Conservation (phyloP, 768 basidiomycete genomes). For the Tremella yokohamensis region DNA sequence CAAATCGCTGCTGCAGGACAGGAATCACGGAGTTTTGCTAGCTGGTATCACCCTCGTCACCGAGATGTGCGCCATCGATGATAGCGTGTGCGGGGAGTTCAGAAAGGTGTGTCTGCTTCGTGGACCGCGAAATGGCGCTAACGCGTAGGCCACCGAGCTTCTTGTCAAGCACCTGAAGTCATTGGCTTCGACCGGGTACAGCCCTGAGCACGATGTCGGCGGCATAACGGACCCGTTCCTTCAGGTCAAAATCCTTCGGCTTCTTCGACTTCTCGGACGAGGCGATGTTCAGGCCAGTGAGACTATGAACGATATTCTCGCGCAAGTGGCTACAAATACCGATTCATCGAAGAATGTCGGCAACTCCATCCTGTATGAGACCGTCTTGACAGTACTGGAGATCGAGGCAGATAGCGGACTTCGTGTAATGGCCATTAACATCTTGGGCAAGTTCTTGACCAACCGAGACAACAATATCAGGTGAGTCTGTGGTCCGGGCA, state of each 20-base stretch:
- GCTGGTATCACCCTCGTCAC: constrained; percentile 91
- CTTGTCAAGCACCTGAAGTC: constrained; percentile 94
- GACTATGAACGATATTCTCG: constrained; percentile 96
- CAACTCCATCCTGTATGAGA: constrained; percentile 96
- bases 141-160: constrained; percentile 50
- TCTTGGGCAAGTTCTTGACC: constrained; percentile 93
- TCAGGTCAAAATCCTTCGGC: constrained; percentile 74
- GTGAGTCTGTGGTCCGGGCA: constrained; percentile 54
- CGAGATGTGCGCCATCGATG: constrained; percentile 85
- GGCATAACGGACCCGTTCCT: constrained; percentile 70
- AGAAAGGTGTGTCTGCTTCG: constrained; percentile 64
- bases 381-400: constrained; percentile 89
- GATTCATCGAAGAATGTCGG: constrained; percentile 97
- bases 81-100: constrained; percentile 72
- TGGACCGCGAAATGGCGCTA: neutral
- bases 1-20: constrained; percentile 85
- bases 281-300: constrained; percentile 84
- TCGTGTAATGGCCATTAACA: constrained; percentile 99
- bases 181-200: constrained; percentile 91
- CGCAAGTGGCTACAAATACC: constrained; percentile 99
- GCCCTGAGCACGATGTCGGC: constrained; percentile 98
- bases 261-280: constrained; percentile 81
- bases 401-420: constrained; percentile 95
- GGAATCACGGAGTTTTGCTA: constrained; percentile 93
- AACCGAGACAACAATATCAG: constrained; percentile 98